Evolutionary conservation across 805 yeast genomes (phyloP).

Genomic region (Allodekkera sacchari): DNA sequence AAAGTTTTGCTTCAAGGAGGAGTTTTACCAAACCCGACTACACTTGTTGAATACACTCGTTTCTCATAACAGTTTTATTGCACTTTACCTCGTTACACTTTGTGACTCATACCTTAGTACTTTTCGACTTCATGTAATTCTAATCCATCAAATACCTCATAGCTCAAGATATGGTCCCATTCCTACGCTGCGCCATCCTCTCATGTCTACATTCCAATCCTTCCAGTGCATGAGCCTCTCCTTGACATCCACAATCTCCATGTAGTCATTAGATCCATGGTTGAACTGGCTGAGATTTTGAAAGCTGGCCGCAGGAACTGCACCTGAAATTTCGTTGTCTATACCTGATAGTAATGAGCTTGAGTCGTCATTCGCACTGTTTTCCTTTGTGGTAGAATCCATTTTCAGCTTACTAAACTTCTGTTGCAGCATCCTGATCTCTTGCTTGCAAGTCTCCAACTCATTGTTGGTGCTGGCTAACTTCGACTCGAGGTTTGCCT

Average conservation of each 20-base stretch:
- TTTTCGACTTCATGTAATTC: too few species aligned
- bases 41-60: too few species aligned
- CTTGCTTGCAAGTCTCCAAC: constrained; percentile 26
- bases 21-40: too few species aligned
- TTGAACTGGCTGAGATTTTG: constrained; percentile 17
- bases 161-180: constrained; percentile 50
- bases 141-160: too few species aligned
- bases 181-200: constrained; percentile 67
- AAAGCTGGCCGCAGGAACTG: constrained; percentile 14
- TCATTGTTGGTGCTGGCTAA: constrained; percentile 28
- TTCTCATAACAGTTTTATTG: too few species aligned
- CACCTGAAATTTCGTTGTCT: too few species aligned
- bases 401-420: constrained; percentile 27
- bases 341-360: constrained; percentile 13
- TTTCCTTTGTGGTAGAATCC: constrained; percentile 22
- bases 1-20: too few species aligned
- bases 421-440: constrained; percentile 7
- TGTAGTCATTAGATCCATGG: constrained; percentile 23
- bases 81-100: too few species aligned
- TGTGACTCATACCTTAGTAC: too few species aligned
- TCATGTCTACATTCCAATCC: constrained; percentile 83
- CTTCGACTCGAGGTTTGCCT: constrained; percentile 28
- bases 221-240: constrained; percentile 66
- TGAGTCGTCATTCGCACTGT: constrained; percentile 13
- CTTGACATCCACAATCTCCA: constrained; percentile 46